These are phyloP conservation scores for Fusarium foetens DNA, from an alignment of 2,329 filamentous ascomycete genomes.

Conservation along the genomic window DNA sequence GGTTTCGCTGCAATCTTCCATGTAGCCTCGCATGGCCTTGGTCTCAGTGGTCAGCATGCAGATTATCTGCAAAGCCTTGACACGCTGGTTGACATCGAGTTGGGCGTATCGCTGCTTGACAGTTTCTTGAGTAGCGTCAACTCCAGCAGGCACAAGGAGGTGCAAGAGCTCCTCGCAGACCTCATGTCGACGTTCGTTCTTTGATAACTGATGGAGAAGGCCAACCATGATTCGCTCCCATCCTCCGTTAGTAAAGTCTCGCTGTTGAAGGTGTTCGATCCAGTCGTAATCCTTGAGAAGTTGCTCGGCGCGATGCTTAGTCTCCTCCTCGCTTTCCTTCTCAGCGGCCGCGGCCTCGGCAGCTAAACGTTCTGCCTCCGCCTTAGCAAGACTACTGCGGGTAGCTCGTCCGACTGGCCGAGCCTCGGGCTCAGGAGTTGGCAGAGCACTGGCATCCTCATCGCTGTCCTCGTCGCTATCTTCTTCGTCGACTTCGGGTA, in stretches of 20 bases:
- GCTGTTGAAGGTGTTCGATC: constrained; percentile 83
- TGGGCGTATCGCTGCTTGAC: constrained; percentile 76
- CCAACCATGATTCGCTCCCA: constrained; percentile 94
- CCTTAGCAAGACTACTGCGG: constrained; percentile 84
- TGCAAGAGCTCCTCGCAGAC: constrained; percentile 81
- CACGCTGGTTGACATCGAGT: constrained; percentile 84
- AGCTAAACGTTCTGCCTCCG: constrained; percentile 76
- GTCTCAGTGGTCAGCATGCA: constrained; percentile 88
- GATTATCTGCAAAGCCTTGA: constrained; percentile 83
- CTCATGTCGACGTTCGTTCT: constrained; percentile 74
- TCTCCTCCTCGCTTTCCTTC: constrained; percentile 60
- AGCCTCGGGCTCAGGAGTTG: constrained; percentile 76
- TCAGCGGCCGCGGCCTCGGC: constrained; percentile 67
- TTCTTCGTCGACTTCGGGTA: constrained; percentile 79
- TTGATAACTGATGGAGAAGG: constrained; percentile 84
- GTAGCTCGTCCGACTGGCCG: constrained; percentile 77
- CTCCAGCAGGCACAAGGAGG: constrained; percentile 81
- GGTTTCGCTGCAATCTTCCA: constrained; percentile 90
- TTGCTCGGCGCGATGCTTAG: constrained; percentile 77
- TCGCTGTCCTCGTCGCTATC: constrained; percentile 73
- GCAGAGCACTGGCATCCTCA: constrained; percentile 62
- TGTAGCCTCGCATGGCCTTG: constrained; percentile 84
- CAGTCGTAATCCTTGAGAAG: constrained; percentile 80
- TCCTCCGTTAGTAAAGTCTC: constrained; percentile 86
- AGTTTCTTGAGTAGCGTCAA: constrained; percentile 79